Conservation (phyloP, 371 early-diverging fungal species). For the Mortierella sp. region DNA sequence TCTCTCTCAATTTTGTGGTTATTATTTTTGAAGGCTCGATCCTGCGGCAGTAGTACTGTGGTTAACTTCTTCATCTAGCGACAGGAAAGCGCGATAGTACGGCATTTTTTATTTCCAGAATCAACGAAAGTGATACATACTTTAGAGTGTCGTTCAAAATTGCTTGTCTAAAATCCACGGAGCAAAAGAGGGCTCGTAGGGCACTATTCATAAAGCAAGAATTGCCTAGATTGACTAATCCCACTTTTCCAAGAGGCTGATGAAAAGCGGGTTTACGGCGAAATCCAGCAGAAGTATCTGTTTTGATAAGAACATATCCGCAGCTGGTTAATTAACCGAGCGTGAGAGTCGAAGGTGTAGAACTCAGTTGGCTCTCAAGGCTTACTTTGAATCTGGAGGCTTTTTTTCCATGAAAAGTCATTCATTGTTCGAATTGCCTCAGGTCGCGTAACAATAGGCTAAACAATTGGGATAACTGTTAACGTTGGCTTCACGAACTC, state of each 20-base stretch:
- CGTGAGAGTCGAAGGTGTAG: too few species aligned
- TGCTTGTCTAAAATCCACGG: constrained; percentile 26
- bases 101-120: background rate
- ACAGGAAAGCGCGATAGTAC: too few species aligned
- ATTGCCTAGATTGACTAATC: constrained; percentile 57
- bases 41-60: too few species aligned
- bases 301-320: background rate
- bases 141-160: constrained; percentile 25
- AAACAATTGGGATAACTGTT: background rate
- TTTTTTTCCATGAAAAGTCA: constrained; percentile 43
- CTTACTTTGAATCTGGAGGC: constrained; percentile 40
- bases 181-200: constrained; percentile 45
- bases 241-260: constrained; percentile 49
- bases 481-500: background rate
- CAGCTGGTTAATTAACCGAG: background rate
- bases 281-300: constrained; percentile 30
- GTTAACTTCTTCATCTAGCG: too few species aligned
- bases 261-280: constrained; percentile 15
- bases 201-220: constrained; percentile 60
- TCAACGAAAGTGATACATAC: constrained; percentile 6
- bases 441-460: constrained; percentile 37
- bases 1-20: constrained; percentile 31
- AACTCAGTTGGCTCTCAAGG: background rate
- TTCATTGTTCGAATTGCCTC: constrained; percentile 43
- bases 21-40: constrained; percentile 24